Evolutionary conservation across 2,329 filamentous ascomycete genomes (phyloP).

Genomic region (Myrmaecium sp.): DNA sequence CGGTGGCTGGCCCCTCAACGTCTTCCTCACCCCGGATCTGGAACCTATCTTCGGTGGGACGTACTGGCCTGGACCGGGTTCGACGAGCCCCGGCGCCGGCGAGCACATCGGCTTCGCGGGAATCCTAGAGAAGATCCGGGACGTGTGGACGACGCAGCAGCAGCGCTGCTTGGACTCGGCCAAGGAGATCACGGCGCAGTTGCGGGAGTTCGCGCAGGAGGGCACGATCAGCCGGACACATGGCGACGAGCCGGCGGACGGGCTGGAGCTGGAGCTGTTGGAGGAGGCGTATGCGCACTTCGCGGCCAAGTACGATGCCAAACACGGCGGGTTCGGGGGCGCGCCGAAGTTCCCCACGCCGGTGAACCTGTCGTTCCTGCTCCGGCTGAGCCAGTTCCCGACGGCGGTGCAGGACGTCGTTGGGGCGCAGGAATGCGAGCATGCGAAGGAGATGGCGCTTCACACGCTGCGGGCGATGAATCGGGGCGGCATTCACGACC

Average conservation of each 20-base stretch:
- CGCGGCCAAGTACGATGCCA: conserved; percentile 58
- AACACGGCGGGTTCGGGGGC: conserved; percentile 56
- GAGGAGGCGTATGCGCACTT: conserved; percentile 82
- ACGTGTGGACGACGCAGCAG: conserved; percentile 69
- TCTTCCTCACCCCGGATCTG: conserved; percentile 87
- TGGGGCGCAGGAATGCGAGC: conserved; percentile 58
- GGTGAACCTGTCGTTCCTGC: conserved; percentile 64
- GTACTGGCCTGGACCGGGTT: conserved; percentile 77
- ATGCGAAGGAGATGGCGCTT: conserved; percentile 62
- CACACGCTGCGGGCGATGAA: conserved; percentile 67
- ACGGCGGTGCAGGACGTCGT: conserved; percentile 66
- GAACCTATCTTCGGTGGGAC: conserved; percentile 92
- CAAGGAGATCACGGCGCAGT: conserved; percentile 60
- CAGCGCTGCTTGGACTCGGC: conserved; percentile 69
- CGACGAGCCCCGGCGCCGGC: conserved; percentile 26
- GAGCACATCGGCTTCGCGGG: conserved; percentile 62
- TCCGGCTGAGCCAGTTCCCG: conserved; percentile 58
- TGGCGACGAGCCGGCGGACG: conserved; percentile 35
- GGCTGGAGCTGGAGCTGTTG: conserved; percentile 73
- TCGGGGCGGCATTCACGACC: conserved; percentile 53
- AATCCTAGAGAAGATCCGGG: conserved; percentile 60
- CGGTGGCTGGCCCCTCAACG: conserved; percentile 88
- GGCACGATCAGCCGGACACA: conserved; percentile 43
- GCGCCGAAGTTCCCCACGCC: conserved; percentile 86
- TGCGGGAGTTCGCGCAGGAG: conserved; percentile 78